Percentiles rank a stretch among this genome's conserved stretches.
Conservation (phyloP, 495 filamentous ascomycete species). For the Neurospora africana region DNA sequence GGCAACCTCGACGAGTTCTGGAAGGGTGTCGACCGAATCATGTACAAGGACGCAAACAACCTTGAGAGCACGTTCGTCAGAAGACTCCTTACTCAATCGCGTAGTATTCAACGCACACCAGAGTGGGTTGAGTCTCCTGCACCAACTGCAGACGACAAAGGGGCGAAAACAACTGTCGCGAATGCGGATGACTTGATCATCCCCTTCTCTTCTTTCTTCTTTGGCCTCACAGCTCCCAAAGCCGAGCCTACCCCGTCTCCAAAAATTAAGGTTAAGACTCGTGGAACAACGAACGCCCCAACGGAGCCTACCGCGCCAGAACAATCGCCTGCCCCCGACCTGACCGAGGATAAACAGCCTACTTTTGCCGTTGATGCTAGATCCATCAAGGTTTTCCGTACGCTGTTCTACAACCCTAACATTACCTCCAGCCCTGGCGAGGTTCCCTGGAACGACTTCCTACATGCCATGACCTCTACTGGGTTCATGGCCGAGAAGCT, state of each 20-base stretch:
- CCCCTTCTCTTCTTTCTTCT: slow-evolving; percentile 9
- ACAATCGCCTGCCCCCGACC: neutral
- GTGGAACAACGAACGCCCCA: slow-evolving; percentile 14
- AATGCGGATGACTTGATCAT: slow-evolving; percentile 9
- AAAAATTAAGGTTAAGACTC: slow-evolving; percentile 34
- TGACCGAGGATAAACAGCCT: slow-evolving; percentile 9
- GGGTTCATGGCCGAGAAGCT: slow-evolving; percentile 40
- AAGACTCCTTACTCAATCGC: slow-evolving; percentile 20
- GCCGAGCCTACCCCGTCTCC: neutral
- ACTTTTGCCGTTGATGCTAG: slow-evolving; percentile 33
- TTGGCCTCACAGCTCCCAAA: neutral
- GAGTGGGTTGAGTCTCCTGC: slow-evolving; percentile 34
- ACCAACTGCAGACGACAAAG: neutral
- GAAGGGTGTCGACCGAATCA: slow-evolving; percentile 10
- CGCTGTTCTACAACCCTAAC: slow-evolving; percentile 14
- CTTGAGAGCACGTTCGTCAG: slow-evolving; percentile 11
- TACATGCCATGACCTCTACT: slow-evolving; percentile 38
- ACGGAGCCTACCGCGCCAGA: neutral
- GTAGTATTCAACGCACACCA: slow-evolving; percentile 35
- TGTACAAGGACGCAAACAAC: slow-evolving; percentile 1
- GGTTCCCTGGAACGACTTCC: slow-evolving; percentile 42
- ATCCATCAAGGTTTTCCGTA: slow-evolving; percentile 19
- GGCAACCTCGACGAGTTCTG: slow-evolving; percentile 41
- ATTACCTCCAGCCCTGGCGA: slow-evolving; percentile 22
- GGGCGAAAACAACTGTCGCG: neutral